These are phyloP conservation scores for Boechera stricta DNA, from an alignment of 345 rosid genomes.

Conservation along the genomic window DNA sequence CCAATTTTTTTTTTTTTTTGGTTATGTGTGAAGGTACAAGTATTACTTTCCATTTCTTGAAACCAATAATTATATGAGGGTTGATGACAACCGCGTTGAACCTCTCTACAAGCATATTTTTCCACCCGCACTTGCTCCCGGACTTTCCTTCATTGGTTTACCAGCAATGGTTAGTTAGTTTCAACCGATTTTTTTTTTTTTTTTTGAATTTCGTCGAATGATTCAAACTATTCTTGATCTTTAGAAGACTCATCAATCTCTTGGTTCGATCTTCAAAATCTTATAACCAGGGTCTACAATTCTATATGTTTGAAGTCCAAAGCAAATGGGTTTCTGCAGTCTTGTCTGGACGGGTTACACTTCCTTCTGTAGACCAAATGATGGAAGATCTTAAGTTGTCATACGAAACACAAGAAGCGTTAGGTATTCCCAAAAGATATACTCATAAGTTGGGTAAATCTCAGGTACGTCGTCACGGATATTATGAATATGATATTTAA, in stretches of 20 bases:
- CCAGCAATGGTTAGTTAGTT: conserved; percentile 60
- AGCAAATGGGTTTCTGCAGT: conserved; percentile 37
- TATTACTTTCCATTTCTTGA: conserved; percentile 81
- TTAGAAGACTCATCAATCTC: background rate
- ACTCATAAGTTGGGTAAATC: conserved; percentile 51
- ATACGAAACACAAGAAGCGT: conserved; percentile 56
- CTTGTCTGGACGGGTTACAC: conserved; percentile 29
- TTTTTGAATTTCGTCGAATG: background rate
- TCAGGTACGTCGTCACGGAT: background rate
- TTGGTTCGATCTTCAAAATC: background rate
- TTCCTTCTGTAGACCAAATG: conserved; percentile 18
- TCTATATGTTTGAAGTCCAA: conserved; percentile 37
- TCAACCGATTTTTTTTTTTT: background rate
- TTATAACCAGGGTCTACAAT: conserved; percentile 18
- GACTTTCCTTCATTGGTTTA: conserved; percentile 76
- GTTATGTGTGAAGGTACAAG: conserved; percentile 60
- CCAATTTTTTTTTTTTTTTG: background rate
- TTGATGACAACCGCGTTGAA: conserved; percentile 75
- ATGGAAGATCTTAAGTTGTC: conserved; percentile 49
- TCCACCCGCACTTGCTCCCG: conserved; percentile 65
- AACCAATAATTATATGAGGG: conserved; percentile 59
- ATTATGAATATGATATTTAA: background rate
- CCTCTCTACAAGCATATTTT: conserved; percentile 79
- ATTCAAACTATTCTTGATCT: background rate
- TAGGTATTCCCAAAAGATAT: conserved; percentile 60